Base-by-base conservation (phyloP, 2,329 filamentous ascomycete genomes). In the Madurella mycetomatis region DNA sequence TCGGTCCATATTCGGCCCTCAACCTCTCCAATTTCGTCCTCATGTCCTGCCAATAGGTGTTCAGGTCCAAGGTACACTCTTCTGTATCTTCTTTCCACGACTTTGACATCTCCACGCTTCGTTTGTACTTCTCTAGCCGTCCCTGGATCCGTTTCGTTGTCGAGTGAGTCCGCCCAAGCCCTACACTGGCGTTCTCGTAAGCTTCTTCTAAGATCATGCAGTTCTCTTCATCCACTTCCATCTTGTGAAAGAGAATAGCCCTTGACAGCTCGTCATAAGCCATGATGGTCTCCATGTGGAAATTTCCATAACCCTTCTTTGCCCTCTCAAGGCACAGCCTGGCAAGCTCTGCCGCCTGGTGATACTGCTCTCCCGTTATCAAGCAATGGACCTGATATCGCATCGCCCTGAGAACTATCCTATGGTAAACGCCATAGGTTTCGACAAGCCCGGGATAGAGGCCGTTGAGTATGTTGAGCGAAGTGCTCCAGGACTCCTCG, bases 311-410 rank as follows among this genome's bases (percentile, higher is more conserved):
- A 4, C 18, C n/a, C 4, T 12, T n/a, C 15, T 32, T 34, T 25
- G 55, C 45, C 15, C 52, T 48, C 12, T 11, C 2, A 7, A 55
- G 17, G 18, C 51, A 54, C 1, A 41, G 19, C 4, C n/a, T 49
- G 1, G 48, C 45, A 5, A 52, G 16, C 5, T 9, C 39, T 3
- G 52, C 41, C 0, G 49, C 55, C 1, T 1, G 2, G 9, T 57
- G 47, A 9, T n/a, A 25, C 1, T 47, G 2, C 9, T 37, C 44
- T 7, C 47, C 32, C 9, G 49, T 49, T 15, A 55, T 37, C 18
- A 34, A 15, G 42, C 55, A 57, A 7, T 16, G n/a, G 13, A 54
- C 52, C 41, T 55, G 49, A 30, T 41, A 16, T 1, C 52, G 51
- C 4, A 52, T 8, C 1, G 49, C 48, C n/a, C 41, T 25, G 7